Conservation (phyloP, 176 grass and related monocot species). For the Oryza coarctata region DNA sequence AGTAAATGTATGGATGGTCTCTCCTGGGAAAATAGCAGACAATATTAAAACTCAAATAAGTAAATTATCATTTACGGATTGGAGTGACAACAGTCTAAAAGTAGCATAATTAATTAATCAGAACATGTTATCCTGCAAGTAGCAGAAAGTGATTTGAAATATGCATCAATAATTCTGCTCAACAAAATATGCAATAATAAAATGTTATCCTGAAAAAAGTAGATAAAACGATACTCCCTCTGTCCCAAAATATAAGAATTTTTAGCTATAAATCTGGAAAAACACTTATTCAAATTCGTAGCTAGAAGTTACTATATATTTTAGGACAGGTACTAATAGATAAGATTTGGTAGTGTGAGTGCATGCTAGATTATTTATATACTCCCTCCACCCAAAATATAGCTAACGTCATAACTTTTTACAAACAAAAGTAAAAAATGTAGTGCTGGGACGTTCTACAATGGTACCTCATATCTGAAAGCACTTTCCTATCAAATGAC, state of each 20-base stretch:
- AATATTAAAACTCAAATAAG: neutral
- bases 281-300: too few species aligned
- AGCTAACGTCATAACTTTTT: neutral
- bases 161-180: neutral
- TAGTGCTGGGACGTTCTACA: neutral
- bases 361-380: neutral
- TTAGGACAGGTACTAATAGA: too few species aligned
- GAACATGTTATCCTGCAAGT: neutral
- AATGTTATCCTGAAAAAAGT: neutral
- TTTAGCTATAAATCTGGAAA: too few species aligned
- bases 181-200: neutral
- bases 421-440: neutral
- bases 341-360: neutral
- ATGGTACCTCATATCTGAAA: neutral
- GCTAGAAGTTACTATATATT: too few species aligned
- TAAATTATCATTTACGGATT: constrained; percentile 8
- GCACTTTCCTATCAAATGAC: neutral
- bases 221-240: neutral
- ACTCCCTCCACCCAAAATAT: neutral
- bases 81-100: neutral
- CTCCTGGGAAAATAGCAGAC: constrained; percentile 52
- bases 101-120: neutral
- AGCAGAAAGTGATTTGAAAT: constrained; percentile 5
- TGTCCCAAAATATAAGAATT: too few species aligned
- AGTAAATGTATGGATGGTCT: constrained; percentile 59